Base-by-base conservation (phyloP, 2,329 filamentous ascomycete species). In the Xylariales sp. region DNA sequence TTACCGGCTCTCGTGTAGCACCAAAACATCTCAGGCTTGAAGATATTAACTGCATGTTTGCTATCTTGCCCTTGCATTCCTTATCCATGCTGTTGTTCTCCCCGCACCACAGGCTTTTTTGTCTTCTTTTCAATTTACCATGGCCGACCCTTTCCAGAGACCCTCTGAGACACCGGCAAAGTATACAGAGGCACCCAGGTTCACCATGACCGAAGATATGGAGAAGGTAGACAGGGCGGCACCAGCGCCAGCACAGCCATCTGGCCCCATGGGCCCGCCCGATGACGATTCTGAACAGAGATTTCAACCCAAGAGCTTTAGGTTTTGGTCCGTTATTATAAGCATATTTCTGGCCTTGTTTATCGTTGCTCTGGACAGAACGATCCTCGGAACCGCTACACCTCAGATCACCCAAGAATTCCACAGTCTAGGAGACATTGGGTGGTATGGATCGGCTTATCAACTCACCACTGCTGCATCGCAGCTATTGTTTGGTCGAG, bases 381-480 rank as follows among this genome's bases (percentile, higher is more conserved):
- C 86, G n/a, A 87, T 88, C 69, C 80, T 88, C 55, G 82, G 85
- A 68, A 88, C 81, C 48, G 86, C 86, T 10, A 83, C 86, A 30
- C 85, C 86, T 1, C 78, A 80, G 41, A 88, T 88, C 73, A 86
- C 85, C n/a, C 81, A 86, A 71, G 84, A 87, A 23, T 88, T 88
- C 75, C 78, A 85, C 54, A 85, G 86, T 59, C 78, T 89, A 1
- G 83, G 84, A 1, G 88, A 90, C 68, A 86, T 90, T 64, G 87
- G 87, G 59, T 90, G 88, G 88, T 90, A 90, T 75, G 87, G 85
- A 5, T 87, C 86, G 45, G 83, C 86, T 1, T 89, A 89, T 75
- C 85, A 89, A 81, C 79, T 90, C 69, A 88, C 87, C 12, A 86
- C 86, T 2, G 83, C 85, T 6, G 85, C 85, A n/a, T 84, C 82